Conservation (phyloP, 2,329 filamentous ascomycete species). For the Talaromyces sp. region DNA sequence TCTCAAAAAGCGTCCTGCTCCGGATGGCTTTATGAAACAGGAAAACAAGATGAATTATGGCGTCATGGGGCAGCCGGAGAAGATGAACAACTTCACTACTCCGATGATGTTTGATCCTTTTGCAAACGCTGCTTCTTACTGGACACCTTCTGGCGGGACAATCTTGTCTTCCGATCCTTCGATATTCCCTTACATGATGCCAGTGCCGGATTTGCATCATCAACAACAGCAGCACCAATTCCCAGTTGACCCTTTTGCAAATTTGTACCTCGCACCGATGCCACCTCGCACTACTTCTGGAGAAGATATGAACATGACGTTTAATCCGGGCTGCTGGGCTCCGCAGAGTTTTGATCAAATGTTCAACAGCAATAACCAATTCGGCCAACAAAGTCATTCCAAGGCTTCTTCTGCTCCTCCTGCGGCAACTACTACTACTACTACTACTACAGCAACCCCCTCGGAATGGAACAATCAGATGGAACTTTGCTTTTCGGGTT, state of each 20-base stretch:
- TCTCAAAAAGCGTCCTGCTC: conserved; percentile 12
- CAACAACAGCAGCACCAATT: conserved; percentile 3
- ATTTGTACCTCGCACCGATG: neutral
- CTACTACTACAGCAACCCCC: neutral
- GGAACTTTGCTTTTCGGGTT: conserved; percentile 11
- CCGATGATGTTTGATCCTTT: neutral
- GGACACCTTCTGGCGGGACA: conserved; percentile 14
- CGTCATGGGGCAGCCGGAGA: neutral
- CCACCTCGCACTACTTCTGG: neutral
- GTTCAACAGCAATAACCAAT: neutral
- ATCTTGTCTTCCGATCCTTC: conserved; percentile 5
- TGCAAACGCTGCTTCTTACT: conserved; percentile 7
- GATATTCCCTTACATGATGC: conserved; percentile 1
- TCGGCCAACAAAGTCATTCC: conserved; percentile 5
- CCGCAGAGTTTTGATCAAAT: neutral
- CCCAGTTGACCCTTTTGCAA: neutral
- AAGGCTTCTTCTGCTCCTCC: conserved; percentile 6
- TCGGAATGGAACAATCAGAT: neutral
- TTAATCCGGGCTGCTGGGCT: neutral
- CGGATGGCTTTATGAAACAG: conserved; percentile 11
- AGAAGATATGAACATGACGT: neutral
- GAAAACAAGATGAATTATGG: neutral
- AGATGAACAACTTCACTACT: conserved; percentile 10
- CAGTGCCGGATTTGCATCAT: neutral
- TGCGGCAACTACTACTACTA: neutral